Evolutionary conservation across 2,329 filamentous ascomycete species (phyloP), one percentile per base, ranked within the genome.

Genomic region (Fusarium citri): DNA sequence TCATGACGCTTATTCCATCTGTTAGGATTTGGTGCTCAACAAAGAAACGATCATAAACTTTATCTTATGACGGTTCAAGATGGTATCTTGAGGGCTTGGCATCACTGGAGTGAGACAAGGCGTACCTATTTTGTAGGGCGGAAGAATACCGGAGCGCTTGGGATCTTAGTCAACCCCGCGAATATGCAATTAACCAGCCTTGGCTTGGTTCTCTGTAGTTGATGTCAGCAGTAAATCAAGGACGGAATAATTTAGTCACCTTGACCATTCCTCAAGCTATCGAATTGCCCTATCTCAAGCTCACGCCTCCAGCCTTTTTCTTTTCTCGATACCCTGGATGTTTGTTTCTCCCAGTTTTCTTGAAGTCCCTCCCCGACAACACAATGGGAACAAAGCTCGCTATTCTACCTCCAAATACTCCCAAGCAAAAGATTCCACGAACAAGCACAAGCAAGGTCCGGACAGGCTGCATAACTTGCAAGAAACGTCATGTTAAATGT

Each of bases 401-500:
- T 4, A n/a, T 37, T 37, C 34, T 37, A 10, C 34, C 34, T 37
- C 11, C 18, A n/a, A 12, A 37, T 37, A 37, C 6, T 6, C 18
- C 6, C 31, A 10, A n/a, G 4, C 15, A 68, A 55, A 73, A 73
- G 54, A 47, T 59, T 14, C 51, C 71, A n/a, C 71, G 71, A 2
- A 74, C 62, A 20, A 74, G 71, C 54, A 49, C 60, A 9, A 59
- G 43, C 11, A 73, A 73, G 25, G 71, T 73, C 12, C 58, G 67
- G 30, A 69, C 72, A 26, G 72, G 72, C 3, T 74, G 72, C 46
- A 64, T 74, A 30, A 73, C 72, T 31, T 74, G 72, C 46, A 74
- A 74, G n/a, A 72, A 57, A 41, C 72, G 72, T 0, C 72, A 71
- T 22, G 46, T 74, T n/a, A 74, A 72, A 46, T 74, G 72, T n/a